Percentiles rank a stretch among this genome's conserved stretches.
These are phyloP conservation scores for Syncephalis fuscata DNA, from an alignment of 371 early-diverging fungal genomes.

Conservation along the genomic window DNA sequence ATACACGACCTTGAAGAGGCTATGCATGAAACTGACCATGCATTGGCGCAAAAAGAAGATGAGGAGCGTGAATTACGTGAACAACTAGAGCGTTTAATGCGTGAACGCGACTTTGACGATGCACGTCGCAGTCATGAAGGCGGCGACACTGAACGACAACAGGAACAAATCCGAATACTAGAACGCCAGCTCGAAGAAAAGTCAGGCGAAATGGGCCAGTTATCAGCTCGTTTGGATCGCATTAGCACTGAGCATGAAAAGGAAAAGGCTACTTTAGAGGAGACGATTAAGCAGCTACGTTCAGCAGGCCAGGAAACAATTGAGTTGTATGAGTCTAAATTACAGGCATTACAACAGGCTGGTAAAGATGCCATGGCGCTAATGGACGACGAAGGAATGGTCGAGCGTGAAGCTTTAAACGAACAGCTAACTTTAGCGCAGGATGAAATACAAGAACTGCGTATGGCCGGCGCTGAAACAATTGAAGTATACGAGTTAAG, in stretches of 20 bases:
- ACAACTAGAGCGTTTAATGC: too few relatives aligned
- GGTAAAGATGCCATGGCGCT: too few relatives aligned
- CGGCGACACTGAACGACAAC: too few relatives aligned
- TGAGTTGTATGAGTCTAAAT: slow-evolving; percentile 28
- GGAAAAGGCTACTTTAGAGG: slow-evolving; percentile 10
- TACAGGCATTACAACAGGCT: slow-evolving; percentile 12
- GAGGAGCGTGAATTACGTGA: too few relatives aligned
- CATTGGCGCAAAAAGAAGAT: too few relatives aligned
- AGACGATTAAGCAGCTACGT: slow-evolving; percentile 23
- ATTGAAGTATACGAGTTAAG: slow-evolving; percentile 13
- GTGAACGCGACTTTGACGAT: too few relatives aligned
- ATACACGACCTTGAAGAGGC: too few relatives aligned
- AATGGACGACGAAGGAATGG: too few relatives aligned
- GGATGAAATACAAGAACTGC: slow-evolving; percentile 11
- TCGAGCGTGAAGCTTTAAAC: too few relatives aligned
- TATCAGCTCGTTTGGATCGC: slow-evolving; percentile 10
- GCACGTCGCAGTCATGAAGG: too few relatives aligned
- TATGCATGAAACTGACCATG: too few relatives aligned
- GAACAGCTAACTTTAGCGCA: slow-evolving; percentile 4
- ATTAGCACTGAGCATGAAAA: slow-evolving; percentile 12
- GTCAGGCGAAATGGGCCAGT: slow-evolving; percentile 7
- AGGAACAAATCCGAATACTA: slow-evolving; percentile 3
- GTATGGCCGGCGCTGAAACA: slow-evolving; percentile 12
- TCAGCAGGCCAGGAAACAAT: slow-evolving; percentile 31
- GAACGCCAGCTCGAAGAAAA: slow-evolving; percentile 14